Conservation (phyloP, 345 rosid species). For the Geranium rotundifolium region DNA sequence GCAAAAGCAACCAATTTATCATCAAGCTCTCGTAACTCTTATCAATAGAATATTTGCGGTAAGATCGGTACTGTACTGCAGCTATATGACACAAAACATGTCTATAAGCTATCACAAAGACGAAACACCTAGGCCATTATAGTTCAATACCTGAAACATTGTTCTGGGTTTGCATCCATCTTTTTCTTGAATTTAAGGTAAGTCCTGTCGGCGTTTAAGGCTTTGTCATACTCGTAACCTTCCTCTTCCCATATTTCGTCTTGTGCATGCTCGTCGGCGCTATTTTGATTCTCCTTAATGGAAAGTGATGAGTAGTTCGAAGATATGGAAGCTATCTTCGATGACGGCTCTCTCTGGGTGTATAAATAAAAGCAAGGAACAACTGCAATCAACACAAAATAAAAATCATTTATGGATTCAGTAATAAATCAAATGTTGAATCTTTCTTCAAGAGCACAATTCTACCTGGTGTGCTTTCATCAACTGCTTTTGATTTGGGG, state of each 20-base stretch:
- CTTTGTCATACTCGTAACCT: slow-evolving; percentile 69
- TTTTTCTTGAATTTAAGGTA: slow-evolving; percentile 82
- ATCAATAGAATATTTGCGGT: no score
- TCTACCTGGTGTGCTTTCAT: slow-evolving; percentile 32
- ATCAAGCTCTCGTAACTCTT: no score
- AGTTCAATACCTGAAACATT: slow-evolving; percentile 68
- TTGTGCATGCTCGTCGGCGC: slow-evolving; percentile 24
- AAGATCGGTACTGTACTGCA: no score
- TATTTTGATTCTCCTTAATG: slow-evolving; percentile 29
- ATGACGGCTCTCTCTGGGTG: slow-evolving; percentile 32
- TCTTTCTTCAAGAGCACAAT: background rate
- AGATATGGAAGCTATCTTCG: slow-evolving; percentile 26
- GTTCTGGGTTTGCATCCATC: slow-evolving; percentile 69
- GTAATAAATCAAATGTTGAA: background rate
- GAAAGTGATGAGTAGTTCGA: slow-evolving; percentile 36
- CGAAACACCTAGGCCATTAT: background rate
- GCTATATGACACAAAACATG: no score
- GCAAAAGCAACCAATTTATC: no score
- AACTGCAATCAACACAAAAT: slow-evolving; percentile 29
- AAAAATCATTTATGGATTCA: background rate
- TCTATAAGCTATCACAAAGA: background rate
- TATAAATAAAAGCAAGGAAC: slow-evolving; percentile 85
- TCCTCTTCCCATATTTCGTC: slow-evolving; percentile 71
- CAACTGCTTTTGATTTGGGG: slow-evolving; percentile 12
- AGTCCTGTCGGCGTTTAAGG: slow-evolving; percentile 68